Evolutionary conservation across 257 asterid species (phyloP).

Genomic region (Solanum raphanifolium): DNA sequence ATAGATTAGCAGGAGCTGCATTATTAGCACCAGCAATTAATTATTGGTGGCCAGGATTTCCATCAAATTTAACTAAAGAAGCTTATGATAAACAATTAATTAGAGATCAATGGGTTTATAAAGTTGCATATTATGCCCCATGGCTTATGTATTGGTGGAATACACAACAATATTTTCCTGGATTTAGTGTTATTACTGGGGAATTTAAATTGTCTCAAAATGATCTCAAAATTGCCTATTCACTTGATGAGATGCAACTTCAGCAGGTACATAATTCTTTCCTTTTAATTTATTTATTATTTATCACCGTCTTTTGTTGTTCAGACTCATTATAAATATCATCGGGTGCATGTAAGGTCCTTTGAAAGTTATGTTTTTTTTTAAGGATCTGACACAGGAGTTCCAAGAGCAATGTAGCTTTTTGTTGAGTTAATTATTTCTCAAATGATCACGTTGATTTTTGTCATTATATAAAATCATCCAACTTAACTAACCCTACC

Average conservation of each 20-base stretch:
- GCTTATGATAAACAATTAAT: constrained; percentile 34
- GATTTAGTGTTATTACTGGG: constrained; percentile 45
- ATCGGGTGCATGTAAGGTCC: neutral
- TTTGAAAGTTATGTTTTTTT: neutral
- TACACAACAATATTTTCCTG: constrained; percentile 59
- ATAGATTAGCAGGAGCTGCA: constrained; percentile 59
- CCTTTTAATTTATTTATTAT: neutral
- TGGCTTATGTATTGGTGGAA: constrained; percentile 79
- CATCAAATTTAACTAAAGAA: constrained; percentile 35
- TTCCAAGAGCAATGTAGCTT: neutral
- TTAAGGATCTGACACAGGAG: neutral
- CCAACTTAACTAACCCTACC: neutral
- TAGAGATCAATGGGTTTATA: constrained; percentile 57
- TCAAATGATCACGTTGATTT: neutral
- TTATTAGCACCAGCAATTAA: constrained; percentile 56
- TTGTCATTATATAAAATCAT: neutral
- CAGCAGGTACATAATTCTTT: constrained; percentile 22
- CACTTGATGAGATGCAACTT: neutral
- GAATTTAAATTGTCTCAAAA: constrained; percentile 31
- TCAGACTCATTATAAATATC: neutral
- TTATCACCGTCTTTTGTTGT: neutral
- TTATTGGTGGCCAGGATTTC: constrained; percentile 78
- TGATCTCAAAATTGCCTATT: constrained; percentile 35
- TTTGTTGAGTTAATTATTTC: neutral
- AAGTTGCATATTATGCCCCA: constrained; percentile 59